phyloP scores from a whole-genome alignment of 2,329 filamentous ascomycete species.

The Escovopsis sp. region DNA sequence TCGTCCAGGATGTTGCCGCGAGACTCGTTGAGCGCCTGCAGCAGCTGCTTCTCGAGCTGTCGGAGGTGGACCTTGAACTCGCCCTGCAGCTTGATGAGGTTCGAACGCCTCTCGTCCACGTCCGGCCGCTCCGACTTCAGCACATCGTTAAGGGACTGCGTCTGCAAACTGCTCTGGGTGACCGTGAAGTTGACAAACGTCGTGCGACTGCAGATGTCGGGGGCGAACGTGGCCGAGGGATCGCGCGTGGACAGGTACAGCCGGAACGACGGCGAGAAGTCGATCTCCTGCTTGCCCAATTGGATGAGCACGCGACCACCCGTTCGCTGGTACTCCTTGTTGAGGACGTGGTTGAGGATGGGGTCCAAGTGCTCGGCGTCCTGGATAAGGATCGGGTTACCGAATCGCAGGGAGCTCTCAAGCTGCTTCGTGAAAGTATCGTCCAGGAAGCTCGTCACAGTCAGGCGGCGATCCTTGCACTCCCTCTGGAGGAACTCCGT shows the following conservation, averaged over 20 bases:
- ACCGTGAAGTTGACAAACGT: constrained; percentile 99
- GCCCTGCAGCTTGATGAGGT: constrained; percentile 95
- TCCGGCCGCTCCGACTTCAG: constrained; percentile 95
- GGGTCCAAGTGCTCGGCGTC: constrained; percentile 96
- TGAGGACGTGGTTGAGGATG: constrained; percentile 94
- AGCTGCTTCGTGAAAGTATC: constrained; percentile 97
- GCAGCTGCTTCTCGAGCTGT: constrained; percentile 81
- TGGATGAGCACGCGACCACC: constrained; percentile 96
- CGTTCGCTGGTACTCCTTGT: constrained; percentile 98
- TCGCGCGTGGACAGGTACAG: constrained; percentile 91
- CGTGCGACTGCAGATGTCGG: constrained; percentile 93
- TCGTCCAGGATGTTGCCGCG: constrained; percentile 96
- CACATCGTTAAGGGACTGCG: constrained; percentile 92
- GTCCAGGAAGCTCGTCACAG: constrained; percentile 94
- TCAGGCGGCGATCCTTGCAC: constrained; percentile 83
- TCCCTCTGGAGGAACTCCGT: constrained; percentile 93
- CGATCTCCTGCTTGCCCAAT: constrained; percentile 95
- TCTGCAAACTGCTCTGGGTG: constrained; percentile 95
- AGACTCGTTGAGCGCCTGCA: constrained; percentile 94
- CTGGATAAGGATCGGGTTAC: constrained; percentile 96
- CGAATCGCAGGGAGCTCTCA: constrained; percentile 91
- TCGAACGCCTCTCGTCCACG: constrained; percentile 88
- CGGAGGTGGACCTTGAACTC: constrained; percentile 98
- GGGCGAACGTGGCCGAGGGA: constrained; percentile 87
- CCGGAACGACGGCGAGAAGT: constrained; percentile 94